These are phyloP conservation scores for Chloropicon primus DNA, from an alignment of 139 green algal genomes.

Conservation along the genomic window DNA sequence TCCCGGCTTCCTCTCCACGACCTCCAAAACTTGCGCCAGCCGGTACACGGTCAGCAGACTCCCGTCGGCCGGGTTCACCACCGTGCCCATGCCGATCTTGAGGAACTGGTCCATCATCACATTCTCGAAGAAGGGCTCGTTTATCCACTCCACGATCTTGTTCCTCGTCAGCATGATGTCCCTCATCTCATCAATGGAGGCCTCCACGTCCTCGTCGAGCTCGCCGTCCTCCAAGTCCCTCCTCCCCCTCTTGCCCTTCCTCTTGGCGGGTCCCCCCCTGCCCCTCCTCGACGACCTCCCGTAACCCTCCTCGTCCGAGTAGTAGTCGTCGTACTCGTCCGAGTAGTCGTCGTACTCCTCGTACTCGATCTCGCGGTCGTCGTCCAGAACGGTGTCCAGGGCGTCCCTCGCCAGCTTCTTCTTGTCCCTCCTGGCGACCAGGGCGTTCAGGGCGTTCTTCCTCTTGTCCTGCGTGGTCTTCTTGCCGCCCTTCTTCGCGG, in stretches of 20 bases:
- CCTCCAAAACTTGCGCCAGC: background rate
- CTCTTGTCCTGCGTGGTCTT: background rate
- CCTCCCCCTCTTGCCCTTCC: background rate
- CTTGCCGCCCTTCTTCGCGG: background rate
- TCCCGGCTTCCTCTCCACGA: background rate
- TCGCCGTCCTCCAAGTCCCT: background rate
- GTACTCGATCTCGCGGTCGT: background rate
- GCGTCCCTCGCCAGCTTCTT: background rate
- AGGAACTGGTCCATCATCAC: background rate
- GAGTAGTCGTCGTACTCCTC: background rate
- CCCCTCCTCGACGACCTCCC: background rate
- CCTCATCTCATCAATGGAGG: conserved; percentile 22
- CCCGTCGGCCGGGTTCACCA: background rate
- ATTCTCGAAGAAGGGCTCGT: conserved; percentile 35
- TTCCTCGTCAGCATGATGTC: conserved; percentile 26
- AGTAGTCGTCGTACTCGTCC: background rate
- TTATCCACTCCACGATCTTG: conserved; percentile 37
- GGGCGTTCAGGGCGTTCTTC: background rate
- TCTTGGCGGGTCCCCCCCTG: background rate
- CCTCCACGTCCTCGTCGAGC: conserved; percentile 26
- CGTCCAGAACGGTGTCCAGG: background rate
- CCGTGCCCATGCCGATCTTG: background rate
- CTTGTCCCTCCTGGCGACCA: background rate
- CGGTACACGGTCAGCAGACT: background rate
- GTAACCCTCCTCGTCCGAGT: background rate